Conservation (phyloP, 805 yeast species). For the Tanozyma kutaoensis region DNA sequence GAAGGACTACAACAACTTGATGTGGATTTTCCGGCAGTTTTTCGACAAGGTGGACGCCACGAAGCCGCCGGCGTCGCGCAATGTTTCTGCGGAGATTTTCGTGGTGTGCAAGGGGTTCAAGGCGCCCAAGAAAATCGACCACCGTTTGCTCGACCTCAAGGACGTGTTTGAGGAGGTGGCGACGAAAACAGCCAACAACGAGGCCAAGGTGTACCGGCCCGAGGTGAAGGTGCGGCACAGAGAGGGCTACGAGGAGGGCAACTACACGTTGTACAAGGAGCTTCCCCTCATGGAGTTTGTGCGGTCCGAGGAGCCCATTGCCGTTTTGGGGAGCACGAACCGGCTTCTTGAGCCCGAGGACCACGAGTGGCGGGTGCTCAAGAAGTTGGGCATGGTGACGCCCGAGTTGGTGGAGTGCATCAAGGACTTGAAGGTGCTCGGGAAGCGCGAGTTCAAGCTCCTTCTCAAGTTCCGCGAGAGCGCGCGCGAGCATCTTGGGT, state of each 20-base stretch:
- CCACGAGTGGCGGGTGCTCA: conserved; percentile 60
- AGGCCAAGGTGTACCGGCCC: conserved; percentile 90
- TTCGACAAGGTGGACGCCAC: conserved; percentile 97
- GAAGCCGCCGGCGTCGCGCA: conserved; percentile 97
- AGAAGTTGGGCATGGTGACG: conserved; percentile 65
- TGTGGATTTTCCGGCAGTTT: conserved; percentile 96
- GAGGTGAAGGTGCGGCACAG: conserved; percentile 82
- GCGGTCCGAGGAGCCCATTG: conserved; percentile 70
- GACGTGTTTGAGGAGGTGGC: conserved; percentile 90
- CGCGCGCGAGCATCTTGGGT: conserved; percentile 65
- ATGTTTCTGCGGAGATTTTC: conserved; percentile 97
- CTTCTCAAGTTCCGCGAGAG: conserved; percentile 81
- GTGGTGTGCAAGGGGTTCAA: conserved; percentile 94
- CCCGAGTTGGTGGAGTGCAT: conserved; percentile 71
- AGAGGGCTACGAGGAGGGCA: conserved; percentile 96
- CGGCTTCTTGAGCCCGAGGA: conserved; percentile 47
- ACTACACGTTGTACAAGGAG: conserved; percentile 56
- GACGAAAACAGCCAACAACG: conserved; percentile 53
- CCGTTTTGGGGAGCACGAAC: conserved; percentile 61
- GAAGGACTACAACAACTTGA: conserved; percentile 91
- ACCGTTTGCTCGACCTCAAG: conserved; percentile 79
- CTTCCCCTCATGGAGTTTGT: conserved; percentile 73
- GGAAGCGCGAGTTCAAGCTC: conserved; percentile 83
- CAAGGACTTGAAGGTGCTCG: conserved; percentile 86
- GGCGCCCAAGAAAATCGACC: conserved; percentile 92